These are phyloP conservation scores for Pseudocercospora fuligena DNA, from an alignment of 2,329 filamentous ascomycete genomes.

Conservation along the genomic window DNA sequence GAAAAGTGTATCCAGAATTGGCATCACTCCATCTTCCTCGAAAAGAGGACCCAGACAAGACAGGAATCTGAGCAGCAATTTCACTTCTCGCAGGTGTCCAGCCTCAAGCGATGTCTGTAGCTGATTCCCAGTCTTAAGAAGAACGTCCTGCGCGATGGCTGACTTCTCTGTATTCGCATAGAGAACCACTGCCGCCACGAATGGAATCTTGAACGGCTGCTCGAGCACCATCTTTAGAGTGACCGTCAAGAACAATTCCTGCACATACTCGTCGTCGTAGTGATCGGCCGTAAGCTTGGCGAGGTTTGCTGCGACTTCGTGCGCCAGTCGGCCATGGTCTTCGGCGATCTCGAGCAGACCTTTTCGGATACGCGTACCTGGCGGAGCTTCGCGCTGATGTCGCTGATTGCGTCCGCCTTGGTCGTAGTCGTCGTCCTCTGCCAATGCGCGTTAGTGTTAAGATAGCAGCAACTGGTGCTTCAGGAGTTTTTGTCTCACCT, in stretches of 20 bases:
- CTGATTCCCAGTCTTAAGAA: constrained; percentile 65
- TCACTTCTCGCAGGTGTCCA: constrained; percentile 88
- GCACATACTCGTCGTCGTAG: constrained; percentile 81
- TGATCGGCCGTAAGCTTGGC: constrained; percentile 80
- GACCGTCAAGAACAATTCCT: constrained; percentile 73
- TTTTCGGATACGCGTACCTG: constrained; percentile 71
- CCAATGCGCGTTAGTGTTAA: constrained; percentile 12
- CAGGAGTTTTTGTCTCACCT: constrained; percentile 60
- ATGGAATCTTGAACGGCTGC: constrained; percentile 97
- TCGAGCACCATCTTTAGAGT: constrained; percentile 79
- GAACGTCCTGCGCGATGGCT: constrained; percentile 72
- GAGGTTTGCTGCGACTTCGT: constrained; percentile 77
- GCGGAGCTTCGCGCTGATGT: constrained; percentile 69
- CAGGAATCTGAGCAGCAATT: constrained; percentile 86
- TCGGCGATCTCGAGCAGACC: constrained; percentile 82
- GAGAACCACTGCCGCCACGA: constrained; percentile 82
- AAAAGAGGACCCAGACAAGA: constrained; percentile 82
- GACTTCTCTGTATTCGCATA: constrained; percentile 78
- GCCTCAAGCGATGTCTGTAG: constrained; percentile 70
- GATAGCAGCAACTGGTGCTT: constrained; percentile 4
- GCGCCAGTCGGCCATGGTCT: constrained; percentile 75
- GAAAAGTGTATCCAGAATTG: constrained; percentile 87
- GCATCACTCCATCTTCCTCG: constrained; percentile 83
- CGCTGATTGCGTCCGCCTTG: constrained; percentile 73
- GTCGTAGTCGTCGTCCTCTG: constrained; percentile 79